A percentile compares a stretch with the other conserved stretches of the same genome.
These are phyloP conservation scores for Viola pubescens DNA, from an alignment of 441 rosid species.

Conservation along the genomic window DNA sequence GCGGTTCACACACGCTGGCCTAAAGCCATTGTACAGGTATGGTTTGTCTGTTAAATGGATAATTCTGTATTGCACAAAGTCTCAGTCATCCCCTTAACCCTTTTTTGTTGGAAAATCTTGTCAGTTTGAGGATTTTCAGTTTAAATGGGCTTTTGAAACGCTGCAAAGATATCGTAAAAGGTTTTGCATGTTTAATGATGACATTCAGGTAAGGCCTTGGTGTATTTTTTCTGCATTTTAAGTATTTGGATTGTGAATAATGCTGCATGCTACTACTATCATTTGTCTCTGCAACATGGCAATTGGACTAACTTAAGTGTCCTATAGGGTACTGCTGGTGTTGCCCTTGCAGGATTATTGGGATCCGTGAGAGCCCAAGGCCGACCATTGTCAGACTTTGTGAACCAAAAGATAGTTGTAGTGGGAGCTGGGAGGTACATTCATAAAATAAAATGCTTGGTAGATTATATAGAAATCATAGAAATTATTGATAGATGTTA, in stretches of 20 bases:
- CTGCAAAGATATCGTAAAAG: conserved; percentile 73
- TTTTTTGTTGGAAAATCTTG: conserved; percentile 17
- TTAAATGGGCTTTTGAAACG: conserved; percentile 98
- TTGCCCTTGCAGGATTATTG: conserved; percentile 94
- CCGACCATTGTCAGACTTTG: conserved; percentile 64
- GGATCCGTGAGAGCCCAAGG: conserved; percentile 98
- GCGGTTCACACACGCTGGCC: conserved; percentile 93
- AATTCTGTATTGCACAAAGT: conserved; percentile 6
- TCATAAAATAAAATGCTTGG: too few species aligned
- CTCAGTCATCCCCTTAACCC: conserved; percentile 19
- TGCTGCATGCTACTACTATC: too few species aligned
- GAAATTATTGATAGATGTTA: conserved; percentile 1
- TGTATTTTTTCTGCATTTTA: conserved; percentile 1
- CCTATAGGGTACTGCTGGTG: conserved; percentile 96
- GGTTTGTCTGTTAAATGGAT: conserved; percentile 5
- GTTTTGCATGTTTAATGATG: conserved; percentile 98
- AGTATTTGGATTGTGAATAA: too few species aligned
- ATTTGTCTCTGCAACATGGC: background rate
- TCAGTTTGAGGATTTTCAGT: conserved; percentile 97
- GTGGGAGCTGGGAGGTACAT: conserved; percentile 98
- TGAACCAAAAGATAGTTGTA: conserved; percentile 89
- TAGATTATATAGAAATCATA: too few species aligned
- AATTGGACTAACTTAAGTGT: conserved; percentile 19
- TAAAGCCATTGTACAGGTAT: conserved; percentile 91
- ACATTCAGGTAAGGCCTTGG: conserved; percentile 60